phyloP scores from a whole-genome alignment of 2,329 filamentous ascomycete genomes.

The Teratosphaeria epicoccoides region DNA sequence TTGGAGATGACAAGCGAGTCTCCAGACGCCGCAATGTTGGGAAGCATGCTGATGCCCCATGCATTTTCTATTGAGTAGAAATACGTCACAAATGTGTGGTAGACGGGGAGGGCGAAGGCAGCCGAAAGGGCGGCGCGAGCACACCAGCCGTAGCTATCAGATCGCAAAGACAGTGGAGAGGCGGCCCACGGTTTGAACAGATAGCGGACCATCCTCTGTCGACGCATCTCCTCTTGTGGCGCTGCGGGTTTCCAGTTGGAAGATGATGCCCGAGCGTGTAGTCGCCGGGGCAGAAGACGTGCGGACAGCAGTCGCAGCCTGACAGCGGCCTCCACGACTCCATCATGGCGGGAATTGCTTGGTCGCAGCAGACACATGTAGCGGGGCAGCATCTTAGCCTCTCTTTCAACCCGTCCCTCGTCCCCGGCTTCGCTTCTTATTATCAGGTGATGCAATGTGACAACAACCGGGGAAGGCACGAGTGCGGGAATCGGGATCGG shows the following conservation, averaged over 20 bases:
- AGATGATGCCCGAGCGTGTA: neutral
- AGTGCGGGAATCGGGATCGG: no score
- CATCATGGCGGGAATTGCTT: no score
- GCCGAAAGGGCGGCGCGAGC: neutral
- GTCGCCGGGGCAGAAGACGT: neutral
- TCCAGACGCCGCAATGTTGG: slow-evolving; percentile 59
- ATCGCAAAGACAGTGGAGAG: neutral
- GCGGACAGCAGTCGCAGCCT: neutral
- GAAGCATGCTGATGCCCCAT: slow-evolving; percentile 77
- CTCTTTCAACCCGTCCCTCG: no score
- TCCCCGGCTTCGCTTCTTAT: no score
- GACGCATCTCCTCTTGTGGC: neutral
- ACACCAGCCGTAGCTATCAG: neutral
- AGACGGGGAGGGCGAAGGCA: neutral
- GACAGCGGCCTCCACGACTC: no score
- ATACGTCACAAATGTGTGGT: slow-evolving; percentile 39
- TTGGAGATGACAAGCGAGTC: slow-evolving; percentile 61
- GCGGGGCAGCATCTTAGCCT: no score
- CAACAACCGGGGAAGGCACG: no score
- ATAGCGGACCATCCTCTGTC: neutral
- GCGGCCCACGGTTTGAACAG: slow-evolving; percentile 1
- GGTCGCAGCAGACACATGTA: no score
- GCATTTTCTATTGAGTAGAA: slow-evolving; percentile 50
- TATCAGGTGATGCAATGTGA: no score
- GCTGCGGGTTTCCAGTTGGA: neutral